Evolutionary conservation across 768 basidiomycete species (phyloP), one percentile per base, ranked within the genome.

Genomic region (Neoboletus subvelutipes): DNA sequence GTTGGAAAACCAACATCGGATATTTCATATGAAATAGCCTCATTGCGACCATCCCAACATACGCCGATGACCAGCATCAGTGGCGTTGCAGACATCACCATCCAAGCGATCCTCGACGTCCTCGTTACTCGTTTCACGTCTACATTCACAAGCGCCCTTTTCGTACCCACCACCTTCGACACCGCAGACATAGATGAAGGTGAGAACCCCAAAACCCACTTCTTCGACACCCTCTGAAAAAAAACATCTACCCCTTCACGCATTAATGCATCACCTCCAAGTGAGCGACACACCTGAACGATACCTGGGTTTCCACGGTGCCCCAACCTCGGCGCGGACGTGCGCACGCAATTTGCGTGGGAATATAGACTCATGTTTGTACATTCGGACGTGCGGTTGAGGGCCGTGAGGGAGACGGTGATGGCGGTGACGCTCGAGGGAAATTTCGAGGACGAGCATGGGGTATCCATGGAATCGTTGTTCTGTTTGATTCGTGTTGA

Each of bases 341-440:
- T n/a, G n/a, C n/a, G n/a, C n/a, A n/a, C n/a, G n/a, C n/a, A n/a
- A n/a, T n/a, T n/a, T n/a, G n/a, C n/a, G n/a, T n/a, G n/a, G 28
- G 28, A 28, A 28, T 28, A 28, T 28, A 28, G 28, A 28, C 5
- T 28, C 28, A 28, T 55, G 54, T 55, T 56, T 17, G 20, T 33
- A 2, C 55, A 37, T 37, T 31, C 50, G 17, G 50, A 50, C 20
- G 6, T 18, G 37, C 29, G 12, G 33, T 36, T 22, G 39, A 26
- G 28, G 28, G 28, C 5, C 5, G 28, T 28, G 28, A 28, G 5
- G 28, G 28, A n/a, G n/a, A n/a, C n/a, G n/a, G n/a, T n/a, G n/a
- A n/a, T 55, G 55, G 43, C 50, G 10, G 41, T 56, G 13, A 56
- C 49, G 26, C 55, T 56, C 34, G 49, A 56, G 41, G 49, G 49